Evolutionary conservation across 78 protist genomes (phyloP).

Genomic region (Dictyostelium brefeldianum): DNA sequence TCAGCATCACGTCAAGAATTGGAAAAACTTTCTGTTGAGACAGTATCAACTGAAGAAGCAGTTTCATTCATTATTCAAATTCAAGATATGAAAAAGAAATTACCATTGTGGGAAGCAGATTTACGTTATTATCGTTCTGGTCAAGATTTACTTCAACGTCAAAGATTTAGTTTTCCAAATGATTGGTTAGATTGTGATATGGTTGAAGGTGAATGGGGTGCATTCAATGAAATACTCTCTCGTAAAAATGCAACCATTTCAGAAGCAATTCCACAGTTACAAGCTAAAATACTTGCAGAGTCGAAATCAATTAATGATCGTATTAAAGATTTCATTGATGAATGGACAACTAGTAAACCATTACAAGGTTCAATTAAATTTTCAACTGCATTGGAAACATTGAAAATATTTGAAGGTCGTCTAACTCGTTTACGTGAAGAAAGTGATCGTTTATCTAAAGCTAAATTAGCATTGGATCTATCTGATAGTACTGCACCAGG

Average conservation of each 20-base stretch:
- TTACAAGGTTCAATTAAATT: slow-evolving; percentile 84
- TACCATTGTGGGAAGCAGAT: slow-evolving; percentile 65
- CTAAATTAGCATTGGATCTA: slow-evolving; percentile 90
- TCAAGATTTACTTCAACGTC: slow-evolving; percentile 84
- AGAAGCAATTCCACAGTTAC: slow-evolving; percentile 82
- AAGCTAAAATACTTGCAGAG: slow-evolving; percentile 77
- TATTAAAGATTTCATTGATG: slow-evolving; percentile 62
- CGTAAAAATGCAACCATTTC: slow-evolving; percentile 50
- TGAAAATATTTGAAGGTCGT: slow-evolving; percentile 75
- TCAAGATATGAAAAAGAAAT: slow-evolving; percentile 86
- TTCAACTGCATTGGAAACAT: slow-evolving; percentile 71
- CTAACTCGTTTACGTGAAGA: slow-evolving; percentile 75
- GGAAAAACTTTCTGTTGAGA: slow-evolving; percentile 87
- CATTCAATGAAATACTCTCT: slow-evolving; percentile 83
- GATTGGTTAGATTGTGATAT: slow-evolving; percentile 92
- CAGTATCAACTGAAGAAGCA: slow-evolving; percentile 90
- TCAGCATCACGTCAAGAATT: slow-evolving; percentile 77
- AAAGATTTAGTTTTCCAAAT: slow-evolving; percentile 90
- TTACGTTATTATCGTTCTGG: slow-evolving; percentile 72
- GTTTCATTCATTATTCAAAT: slow-evolving; percentile 88
- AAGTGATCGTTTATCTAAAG: slow-evolving; percentile 58
- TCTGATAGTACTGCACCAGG: background rate
- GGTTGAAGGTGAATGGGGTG: slow-evolving; percentile 91
- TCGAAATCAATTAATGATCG: slow-evolving; percentile 48
- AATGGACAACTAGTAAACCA: slow-evolving; percentile 86